These are phyloP conservation scores for Pleoardoris graminearum DNA, from an alignment of 2,329 filamentous ascomycete species.

Conservation along the genomic window DNA sequence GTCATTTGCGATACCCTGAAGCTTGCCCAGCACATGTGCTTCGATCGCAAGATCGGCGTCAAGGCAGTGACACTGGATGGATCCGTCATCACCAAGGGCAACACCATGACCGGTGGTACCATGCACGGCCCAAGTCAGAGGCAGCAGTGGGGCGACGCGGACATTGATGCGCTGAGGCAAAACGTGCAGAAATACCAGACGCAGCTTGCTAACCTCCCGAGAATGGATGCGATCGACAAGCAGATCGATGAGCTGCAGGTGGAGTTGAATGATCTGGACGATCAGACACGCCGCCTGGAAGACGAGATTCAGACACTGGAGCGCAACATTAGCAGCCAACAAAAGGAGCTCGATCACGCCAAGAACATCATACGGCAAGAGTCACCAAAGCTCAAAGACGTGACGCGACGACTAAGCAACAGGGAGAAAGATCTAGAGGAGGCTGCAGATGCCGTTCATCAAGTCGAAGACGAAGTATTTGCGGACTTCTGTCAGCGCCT, in stretches of 20 bases:
- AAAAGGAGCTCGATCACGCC: slow-evolving; percentile 75
- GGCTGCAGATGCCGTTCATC: slow-evolving; percentile 68
- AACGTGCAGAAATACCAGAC: slow-evolving; percentile 74
- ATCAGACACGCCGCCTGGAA: slow-evolving; percentile 70
- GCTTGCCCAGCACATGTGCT: slow-evolving; percentile 87
- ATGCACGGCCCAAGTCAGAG: slow-evolving; percentile 70
- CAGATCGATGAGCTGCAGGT: slow-evolving; percentile 81
- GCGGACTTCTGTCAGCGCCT: slow-evolving; percentile 80
- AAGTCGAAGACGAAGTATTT: slow-evolving; percentile 89
- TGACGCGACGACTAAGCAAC: slow-evolving; percentile 68
- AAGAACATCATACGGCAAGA: slow-evolving; percentile 74
- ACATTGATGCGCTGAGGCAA: slow-evolving; percentile 81
- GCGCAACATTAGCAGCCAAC: slow-evolving; percentile 82
- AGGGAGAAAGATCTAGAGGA: slow-evolving; percentile 60
- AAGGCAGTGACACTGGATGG: slow-evolving; percentile 95
- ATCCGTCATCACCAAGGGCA: slow-evolving; percentile 95
- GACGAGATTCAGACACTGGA: slow-evolving; percentile 78
- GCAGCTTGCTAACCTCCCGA: slow-evolving; percentile 79
- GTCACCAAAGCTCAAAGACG: slow-evolving; percentile 75
- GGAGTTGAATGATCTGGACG: slow-evolving; percentile 78
- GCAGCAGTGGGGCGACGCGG: slow-evolving; percentile 84
- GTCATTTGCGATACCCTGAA: slow-evolving; percentile 89
- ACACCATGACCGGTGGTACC: slow-evolving; percentile 93
- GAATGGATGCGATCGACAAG: slow-evolving; percentile 71
- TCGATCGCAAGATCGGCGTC: slow-evolving; percentile 79